A percentile compares a stretch with the other conserved stretches of the same genome.
These are phyloP conservation scores for Halophytophthora batemanensis DNA, from an alignment of 352 stramenopile species.

Conservation along the genomic window DNA sequence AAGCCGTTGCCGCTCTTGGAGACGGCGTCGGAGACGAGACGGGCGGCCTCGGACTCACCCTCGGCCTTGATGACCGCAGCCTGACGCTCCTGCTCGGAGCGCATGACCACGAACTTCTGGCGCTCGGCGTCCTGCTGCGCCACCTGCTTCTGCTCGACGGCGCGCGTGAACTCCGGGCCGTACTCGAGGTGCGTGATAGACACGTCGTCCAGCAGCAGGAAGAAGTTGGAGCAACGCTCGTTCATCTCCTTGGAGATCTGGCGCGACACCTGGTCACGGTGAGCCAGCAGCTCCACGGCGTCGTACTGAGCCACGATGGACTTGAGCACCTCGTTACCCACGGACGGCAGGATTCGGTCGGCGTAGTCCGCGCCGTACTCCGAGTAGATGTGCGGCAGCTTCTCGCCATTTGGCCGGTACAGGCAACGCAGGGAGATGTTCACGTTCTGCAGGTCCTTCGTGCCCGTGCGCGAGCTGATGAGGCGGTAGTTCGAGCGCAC, in stretches of 20 bases:
- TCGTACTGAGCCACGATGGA: constrained; percentile 98
- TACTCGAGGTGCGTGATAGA: constrained; percentile 99
- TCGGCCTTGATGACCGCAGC: constrained; percentile 91
- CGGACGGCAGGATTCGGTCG: constrained; percentile 98
- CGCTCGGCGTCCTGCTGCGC: constrained; percentile 99
- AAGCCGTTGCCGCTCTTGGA: constrained; percentile 97
- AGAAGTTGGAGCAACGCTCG: constrained; percentile 95
- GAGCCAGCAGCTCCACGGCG: constrained; percentile 98
- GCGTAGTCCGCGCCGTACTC: constrained; percentile 98
- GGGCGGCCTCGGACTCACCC: constrained; percentile 98
- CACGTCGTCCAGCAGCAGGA: constrained; percentile 99
- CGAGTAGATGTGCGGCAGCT: constrained; percentile 96
- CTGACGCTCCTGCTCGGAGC: constrained; percentile 98
- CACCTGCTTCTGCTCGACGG: constrained; percentile 99
- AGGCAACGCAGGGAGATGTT: constrained; percentile 99
- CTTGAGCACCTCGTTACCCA: constrained; percentile 96
- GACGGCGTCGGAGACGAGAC: constrained; percentile 97
- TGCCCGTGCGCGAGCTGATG: constrained; percentile 96
- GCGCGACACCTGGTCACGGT: constrained; percentile 96
- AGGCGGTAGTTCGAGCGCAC: constrained; percentile 96
- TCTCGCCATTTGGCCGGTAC: constrained; percentile 91
- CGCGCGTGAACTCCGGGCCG: constrained; percentile 98
- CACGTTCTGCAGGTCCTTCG: constrained; percentile 99
- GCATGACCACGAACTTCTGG: constrained; percentile 98
- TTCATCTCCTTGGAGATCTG: constrained; percentile 97